Evolutionary conservation across 768 basidiomycete species (phyloP), one percentile per base, ranked within the genome.

Genomic region (Leucocoprinus sp.): DNA sequence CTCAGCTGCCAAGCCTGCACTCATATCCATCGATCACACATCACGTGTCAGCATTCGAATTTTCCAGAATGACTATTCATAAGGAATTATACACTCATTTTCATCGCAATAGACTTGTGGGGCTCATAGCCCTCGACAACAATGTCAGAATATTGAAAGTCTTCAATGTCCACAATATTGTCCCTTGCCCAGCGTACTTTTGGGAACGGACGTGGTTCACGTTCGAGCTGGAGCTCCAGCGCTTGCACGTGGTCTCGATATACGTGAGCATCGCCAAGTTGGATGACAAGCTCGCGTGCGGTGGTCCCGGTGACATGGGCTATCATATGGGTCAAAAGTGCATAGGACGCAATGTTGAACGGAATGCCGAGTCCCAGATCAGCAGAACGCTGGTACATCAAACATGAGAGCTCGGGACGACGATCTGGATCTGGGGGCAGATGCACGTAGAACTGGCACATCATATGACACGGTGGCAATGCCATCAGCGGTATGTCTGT

Each of bases 321-420:
- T 52, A 99, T 79, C 89, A 99, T 93, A 64, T 97, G 93, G 0
- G 93, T 96, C 43, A 99, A 79, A 17, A 99, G 77, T 5, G 96
- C 88, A 63, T 98, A 99, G 0, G 96, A 98, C 9, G 95, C 96
- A 64, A 99, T 98, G 64, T 99, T 99, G 77, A 99, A 99, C 0
- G 95, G 95, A 39, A 99, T 89, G 2, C 95, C 95, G 29, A 99
- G 87, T 1, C 95, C 95, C 6, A 97, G 77, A 60, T 99, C 95
- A 14, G 93, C 93, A 9, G 95, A 97, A 37, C 96, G 88, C 59
- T 98, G 95, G 68, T 84, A 97, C 92, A 98, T 93, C 36, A 95
- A 74, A 63, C 93, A 97, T 7, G 91, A 93, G 14, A 98, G 82
- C 46, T 76, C 76, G 7, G 83, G 84, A 52, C 78, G 82, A 14